Evolutionary conservation across 306 rosid species (phyloP), one percentile per base, ranked within the genome.

Genomic region (Cicer arietinum): DNA sequence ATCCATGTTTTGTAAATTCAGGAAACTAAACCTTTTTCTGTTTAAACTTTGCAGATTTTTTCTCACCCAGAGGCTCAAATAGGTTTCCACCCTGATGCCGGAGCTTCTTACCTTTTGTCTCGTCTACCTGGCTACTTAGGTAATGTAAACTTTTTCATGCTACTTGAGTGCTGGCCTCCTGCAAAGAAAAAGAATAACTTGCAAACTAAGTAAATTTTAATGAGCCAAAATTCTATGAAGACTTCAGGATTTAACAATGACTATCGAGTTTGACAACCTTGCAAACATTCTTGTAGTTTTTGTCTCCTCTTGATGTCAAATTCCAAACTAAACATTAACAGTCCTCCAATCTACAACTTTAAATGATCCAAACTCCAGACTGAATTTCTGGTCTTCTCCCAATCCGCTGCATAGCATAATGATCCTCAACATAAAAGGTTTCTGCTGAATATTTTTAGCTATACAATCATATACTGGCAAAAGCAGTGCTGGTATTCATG

Each of bases 11-110:
- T 54, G 57, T 37, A 67, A 50, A 56, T 67, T 69, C 69, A 25
- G 16, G 52, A 37, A 22, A 61, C 44, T 67, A 9, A 73, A 10
- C 22, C 43, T 51, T 77, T 71, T 68, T 67, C 40, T 72, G 77
- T 59, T 45, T 73, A 50, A 70, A 65, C 45, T 73, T 71, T 60
- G 69, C 90, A 92, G 99, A 65, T 84, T 65, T 89, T 94, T 86
- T 74, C 89, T 74, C 86, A 88, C 79, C 99, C 99, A 35, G 97
- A 94, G 85, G 88, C 89, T 83, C 99, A 89, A 79, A 86, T 94
- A 77, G 99, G 96, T 79, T 94, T 92, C 76, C 99, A 94, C 79
- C 99, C 97, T 72, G 99, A 92, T 85, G 90, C 99, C 1, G 99
- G 99, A 59, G 99, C 99, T 79, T 92, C 99, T 59, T 92, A 80